phyloP scores from a whole-genome alignment of 768 basidiomycete genomes.

The Boletus edulis region DNA sequence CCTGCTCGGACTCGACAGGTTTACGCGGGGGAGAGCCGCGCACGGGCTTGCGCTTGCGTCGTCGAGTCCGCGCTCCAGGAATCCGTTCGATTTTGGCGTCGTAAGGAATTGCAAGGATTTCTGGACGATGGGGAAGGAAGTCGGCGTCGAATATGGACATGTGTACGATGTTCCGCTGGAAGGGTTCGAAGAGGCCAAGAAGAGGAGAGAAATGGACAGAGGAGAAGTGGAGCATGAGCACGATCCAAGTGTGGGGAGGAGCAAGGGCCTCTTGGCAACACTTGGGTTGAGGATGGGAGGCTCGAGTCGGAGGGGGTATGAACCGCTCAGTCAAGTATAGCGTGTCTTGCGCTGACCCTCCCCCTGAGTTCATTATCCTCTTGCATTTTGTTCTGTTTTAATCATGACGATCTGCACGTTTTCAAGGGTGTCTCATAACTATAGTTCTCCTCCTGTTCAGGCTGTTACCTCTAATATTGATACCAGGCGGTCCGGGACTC shows the following conservation, averaged over 20 bases:
- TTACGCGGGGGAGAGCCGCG: constrained; percentile 87
- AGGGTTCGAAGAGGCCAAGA: constrained; percentile 77
- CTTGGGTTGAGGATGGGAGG: constrained; percentile 37
- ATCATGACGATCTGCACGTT: not conserved
- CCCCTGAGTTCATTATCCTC: not conserved
- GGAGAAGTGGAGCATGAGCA: constrained; percentile 42
- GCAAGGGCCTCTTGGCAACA: constrained; percentile 37
- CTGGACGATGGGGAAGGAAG: constrained; percentile 81
- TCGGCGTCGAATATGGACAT: constrained; percentile 88
- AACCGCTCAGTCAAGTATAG: constrained; percentile 32
- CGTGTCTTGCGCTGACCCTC: not conserved
- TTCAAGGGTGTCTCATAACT: not conserved
- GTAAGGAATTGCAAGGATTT: constrained; percentile 87
- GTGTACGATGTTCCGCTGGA: constrained; percentile 88
- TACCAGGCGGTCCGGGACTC: not conserved
- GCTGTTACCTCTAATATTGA: not conserved
- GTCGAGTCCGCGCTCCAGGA: constrained; percentile 57
- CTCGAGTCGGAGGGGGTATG: constrained; percentile 34
- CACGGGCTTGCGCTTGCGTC: constrained; percentile 76
- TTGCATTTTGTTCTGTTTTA: not conserved
- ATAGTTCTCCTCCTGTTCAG: not conserved
- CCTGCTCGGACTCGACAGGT: constrained; percentile 89
- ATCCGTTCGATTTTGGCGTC: constrained; percentile 89
- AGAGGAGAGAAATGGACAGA: constrained; percentile 50
- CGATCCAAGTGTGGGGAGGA: constrained; percentile 39